These are phyloP conservation scores for Phymatotrichopsis omnivora DNA, from an alignment of 2,329 filamentous ascomycete species.

Conservation along the genomic window DNA sequence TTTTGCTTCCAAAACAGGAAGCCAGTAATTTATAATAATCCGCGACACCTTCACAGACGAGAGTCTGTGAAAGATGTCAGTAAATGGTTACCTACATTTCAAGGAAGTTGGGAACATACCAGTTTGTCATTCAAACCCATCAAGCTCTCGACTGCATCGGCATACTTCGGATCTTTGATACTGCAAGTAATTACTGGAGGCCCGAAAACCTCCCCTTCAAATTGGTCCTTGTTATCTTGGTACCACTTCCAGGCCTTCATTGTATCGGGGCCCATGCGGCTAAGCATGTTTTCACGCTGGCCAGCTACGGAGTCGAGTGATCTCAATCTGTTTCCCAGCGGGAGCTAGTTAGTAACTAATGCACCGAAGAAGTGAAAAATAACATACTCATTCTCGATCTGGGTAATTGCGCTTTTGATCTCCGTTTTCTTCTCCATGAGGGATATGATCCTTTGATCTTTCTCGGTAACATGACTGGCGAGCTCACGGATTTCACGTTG, in stretches of 20 bases:
- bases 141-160: slow-evolving; percentile 49
- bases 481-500: slow-evolving; percentile 18
- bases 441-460: slow-evolving; percentile 14
- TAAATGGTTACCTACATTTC: too few species aligned
- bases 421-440: slow-evolving; percentile 14
- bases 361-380: not conserved
- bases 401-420: slow-evolving; percentile 18
- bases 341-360: slow-evolving; percentile 1
- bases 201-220: slow-evolving; percentile 67
- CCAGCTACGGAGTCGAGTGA: slow-evolving; percentile 62
- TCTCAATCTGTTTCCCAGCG: slow-evolving; percentile 8
- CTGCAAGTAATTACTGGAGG: slow-evolving; percentile 73
- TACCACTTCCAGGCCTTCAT: slow-evolving; percentile 73
- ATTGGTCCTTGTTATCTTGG: slow-evolving; percentile 55
- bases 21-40: slow-evolving; percentile 67
- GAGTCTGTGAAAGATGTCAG: slow-evolving; percentile 33
- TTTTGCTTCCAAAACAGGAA: slow-evolving; percentile 42
- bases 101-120: not conserved
- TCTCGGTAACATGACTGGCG: slow-evolving; percentile 13
- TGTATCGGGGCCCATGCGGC: slow-evolving; percentile 51
- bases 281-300: slow-evolving; percentile 59
- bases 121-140: slow-evolving; percentile 46
- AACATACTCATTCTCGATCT: slow-evolving; percentile 17
- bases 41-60: slow-evolving; percentile 64
- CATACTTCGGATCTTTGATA: slow-evolving; percentile 60